Base-by-base conservation (phyloP, 2,329 filamentous ascomycete genomes). In the Venturiaceae sp. region DNA sequence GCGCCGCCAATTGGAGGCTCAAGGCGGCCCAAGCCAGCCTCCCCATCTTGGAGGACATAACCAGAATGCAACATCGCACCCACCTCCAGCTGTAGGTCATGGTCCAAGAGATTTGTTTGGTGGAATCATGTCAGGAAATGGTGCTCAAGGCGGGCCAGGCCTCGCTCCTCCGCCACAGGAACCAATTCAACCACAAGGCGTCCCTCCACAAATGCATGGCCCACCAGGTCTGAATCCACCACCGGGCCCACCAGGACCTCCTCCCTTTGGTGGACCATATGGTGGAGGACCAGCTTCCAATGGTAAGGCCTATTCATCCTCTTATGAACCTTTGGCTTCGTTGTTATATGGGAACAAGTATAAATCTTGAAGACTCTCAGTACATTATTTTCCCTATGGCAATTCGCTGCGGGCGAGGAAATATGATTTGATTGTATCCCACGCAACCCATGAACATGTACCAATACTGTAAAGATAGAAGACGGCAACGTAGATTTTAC, bases 31-130 rank as follows among this genome's bases (percentile, higher is more conserved):
- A 63, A 72, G 78, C 39, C 79, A 82, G 64, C 82, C 85, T 63
- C 84, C 87, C 62, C 86, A 90, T 62, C 83, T 83, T 64, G 80
- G 81, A 68, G 81, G 82, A 62, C 82, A 86, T 61, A 86, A 87
- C 68, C 37, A 94, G 81, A 83, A 83, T 60, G 90, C 87, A 46
- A 87, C 90, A 59, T 85, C 88, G 53, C 90, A 94, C 74, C 88
- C 90, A 62, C 92, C 94, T 36, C 92, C 86, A 36, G 77, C 90
- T 54, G 88, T 97, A 65, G 90, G 91, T 30, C 88, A 95, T 68
- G 92, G 92, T 28, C 84, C 85, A 58, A 92, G 88, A 71, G 94
- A 95, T 68, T 81, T 97, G 41, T 97, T 99, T 69, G 91, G 90
- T 65, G 91, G 90, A 59, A 96, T 97, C 69, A 97, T 99, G 90